Evolutionary conservation across 2,329 filamentous ascomycete species (phyloP).

Genomic region (Rutstroemia sydowiana): DNA sequence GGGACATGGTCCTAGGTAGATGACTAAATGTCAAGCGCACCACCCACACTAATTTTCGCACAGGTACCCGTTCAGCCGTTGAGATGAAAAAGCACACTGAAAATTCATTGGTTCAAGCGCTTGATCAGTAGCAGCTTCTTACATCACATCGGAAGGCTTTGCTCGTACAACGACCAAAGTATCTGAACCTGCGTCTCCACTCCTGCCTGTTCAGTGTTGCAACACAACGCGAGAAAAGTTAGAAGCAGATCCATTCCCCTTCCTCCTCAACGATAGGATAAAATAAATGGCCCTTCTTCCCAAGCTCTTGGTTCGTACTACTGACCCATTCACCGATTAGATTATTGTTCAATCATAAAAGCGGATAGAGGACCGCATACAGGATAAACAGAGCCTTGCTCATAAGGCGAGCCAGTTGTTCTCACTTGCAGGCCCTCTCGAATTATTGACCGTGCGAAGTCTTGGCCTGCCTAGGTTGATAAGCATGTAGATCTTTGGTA

Average conservation of each 20-base stretch:
- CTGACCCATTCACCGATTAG: not conserved
- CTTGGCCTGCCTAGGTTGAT: not conserved
- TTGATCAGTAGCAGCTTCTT: not conserved
- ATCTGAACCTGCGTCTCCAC: not conserved
- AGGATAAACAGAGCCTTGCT: not conserved
- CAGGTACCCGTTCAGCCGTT: conserved; percentile 3
- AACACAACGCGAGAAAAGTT: too few relatives aligned
- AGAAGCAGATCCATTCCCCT: too few relatives aligned
- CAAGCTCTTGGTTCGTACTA: not conserved
- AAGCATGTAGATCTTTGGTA: conserved; percentile 3
- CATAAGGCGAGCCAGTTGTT: conserved; percentile 7
- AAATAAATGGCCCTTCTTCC: too few relatives aligned
- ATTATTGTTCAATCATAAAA: too few relatives aligned
- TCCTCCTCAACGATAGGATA: too few relatives aligned
- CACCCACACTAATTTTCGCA: not conserved
- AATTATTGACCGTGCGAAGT: conserved; percentile 5
- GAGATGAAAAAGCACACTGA: not conserved
- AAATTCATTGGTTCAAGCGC: not conserved
- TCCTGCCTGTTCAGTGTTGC: too few relatives aligned
- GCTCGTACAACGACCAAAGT: not conserved
- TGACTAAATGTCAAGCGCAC: too few relatives aligned
- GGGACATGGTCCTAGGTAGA: not conserved
- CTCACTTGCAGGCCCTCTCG: not conserved
- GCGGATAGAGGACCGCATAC: too few relatives aligned
- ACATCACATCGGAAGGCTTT: conserved; percentile 6